Conservation (phyloP, 169 alveolate species). For the Eimeria sp. region DNA sequence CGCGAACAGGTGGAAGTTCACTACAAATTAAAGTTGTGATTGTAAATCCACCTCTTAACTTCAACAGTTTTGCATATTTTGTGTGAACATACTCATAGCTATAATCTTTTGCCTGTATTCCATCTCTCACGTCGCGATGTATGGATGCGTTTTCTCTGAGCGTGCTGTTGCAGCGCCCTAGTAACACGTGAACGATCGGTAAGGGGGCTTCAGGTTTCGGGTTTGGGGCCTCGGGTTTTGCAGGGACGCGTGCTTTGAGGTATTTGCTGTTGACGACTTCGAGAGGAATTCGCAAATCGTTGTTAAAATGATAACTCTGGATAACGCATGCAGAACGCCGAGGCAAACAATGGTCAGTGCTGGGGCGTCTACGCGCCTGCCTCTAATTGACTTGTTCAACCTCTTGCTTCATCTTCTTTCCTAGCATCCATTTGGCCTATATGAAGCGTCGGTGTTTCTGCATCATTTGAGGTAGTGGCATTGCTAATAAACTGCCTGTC, state of each 20-base stretch:
- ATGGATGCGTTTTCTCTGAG: background rate
- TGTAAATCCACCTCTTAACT: background rate
- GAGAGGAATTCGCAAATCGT: constrained; percentile 75
- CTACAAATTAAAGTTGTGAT: background rate
- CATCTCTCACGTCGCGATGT: background rate
- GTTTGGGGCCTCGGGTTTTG: background rate
- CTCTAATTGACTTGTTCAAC: background rate
- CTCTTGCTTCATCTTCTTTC: background rate
- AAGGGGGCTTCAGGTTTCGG: background rate
- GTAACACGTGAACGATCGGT: background rate
- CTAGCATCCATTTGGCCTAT: background rate
- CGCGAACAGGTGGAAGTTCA: constrained; percentile 60
- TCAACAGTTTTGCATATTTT: background rate
- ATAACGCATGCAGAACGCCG: constrained; percentile 38
- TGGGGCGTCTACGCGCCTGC: background rate
- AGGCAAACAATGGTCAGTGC: constrained; percentile 37
- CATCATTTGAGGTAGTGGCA: background rate
- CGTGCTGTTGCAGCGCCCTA: background rate
- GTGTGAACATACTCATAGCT: background rate
- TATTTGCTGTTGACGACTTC: constrained; percentile 78
- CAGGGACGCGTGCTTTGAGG: constrained; percentile 81
- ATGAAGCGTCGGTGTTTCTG: background rate
- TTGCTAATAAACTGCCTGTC: background rate
- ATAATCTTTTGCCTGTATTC: background rate
- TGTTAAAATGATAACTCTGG: constrained; percentile 70